These are phyloP conservation scores for Fusarium sp. DNA, from an alignment of 2,329 filamentous ascomycete species.

Conservation along the genomic window DNA sequence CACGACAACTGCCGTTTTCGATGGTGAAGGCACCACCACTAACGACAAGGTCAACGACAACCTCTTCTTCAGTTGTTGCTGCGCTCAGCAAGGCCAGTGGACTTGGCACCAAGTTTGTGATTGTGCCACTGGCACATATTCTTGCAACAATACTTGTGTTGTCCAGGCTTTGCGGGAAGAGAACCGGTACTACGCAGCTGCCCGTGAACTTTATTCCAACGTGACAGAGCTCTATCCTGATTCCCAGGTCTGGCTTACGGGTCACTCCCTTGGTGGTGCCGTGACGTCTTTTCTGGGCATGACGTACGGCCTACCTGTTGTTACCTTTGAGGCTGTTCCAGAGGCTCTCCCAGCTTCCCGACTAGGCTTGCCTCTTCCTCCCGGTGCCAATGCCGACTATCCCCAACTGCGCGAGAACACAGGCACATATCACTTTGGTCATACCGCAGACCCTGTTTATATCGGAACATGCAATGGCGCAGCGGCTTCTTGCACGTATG, in stretches of 20 bases:
- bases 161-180: conserved; percentile 81
- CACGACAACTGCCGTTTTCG: conserved; percentile 90
- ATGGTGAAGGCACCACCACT: conserved; percentile 96
- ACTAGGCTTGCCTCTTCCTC: conserved; percentile 87
- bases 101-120: conserved; percentile 95
- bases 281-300: conserved; percentile 90
- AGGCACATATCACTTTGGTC: conserved; percentile 90
- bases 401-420: conserved; percentile 81
- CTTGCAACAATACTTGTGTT: conserved; percentile 94
- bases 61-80: conserved; percentile 97
- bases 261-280: conserved; percentile 92
- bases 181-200: conserved; percentile 92
- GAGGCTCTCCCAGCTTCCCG: conserved; percentile 90
- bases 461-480: conserved; percentile 95
- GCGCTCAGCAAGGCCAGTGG: conserved; percentile 91
- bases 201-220: conserved; percentile 91
- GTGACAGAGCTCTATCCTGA: conserved; percentile 90
- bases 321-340: conserved; percentile 94
- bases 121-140: conserved; percentile 88
- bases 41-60: conserved; percentile 99
- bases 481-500: conserved; percentile 89
- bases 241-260: conserved; percentile 88
- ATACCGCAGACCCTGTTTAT: conserved; percentile 95
- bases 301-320: conserved; percentile 90
- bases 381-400: conserved; percentile 78